Evolutionary conservation across 176 grass and related monocot genomes (phyloP).

Genomic region (Eragrostis nindensis): DNA sequence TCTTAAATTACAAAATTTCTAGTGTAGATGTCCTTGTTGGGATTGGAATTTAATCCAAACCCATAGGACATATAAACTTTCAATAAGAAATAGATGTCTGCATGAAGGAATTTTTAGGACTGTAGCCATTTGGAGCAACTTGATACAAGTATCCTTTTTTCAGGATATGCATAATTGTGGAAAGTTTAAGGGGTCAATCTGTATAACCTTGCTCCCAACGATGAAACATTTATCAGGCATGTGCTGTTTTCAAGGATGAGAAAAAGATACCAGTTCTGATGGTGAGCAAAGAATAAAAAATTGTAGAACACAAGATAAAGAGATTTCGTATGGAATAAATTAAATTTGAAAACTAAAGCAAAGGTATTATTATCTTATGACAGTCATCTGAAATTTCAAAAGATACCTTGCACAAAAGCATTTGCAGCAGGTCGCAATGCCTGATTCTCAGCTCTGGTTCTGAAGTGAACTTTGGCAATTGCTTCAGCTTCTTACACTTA

Average conservation of each 20-base stretch:
- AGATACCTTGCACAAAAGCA: constrained; percentile 25
- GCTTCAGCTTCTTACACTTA: constrained; percentile 39
- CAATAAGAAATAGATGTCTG: too few species aligned
- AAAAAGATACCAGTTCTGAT: not conserved
- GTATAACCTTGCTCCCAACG: not conserved
- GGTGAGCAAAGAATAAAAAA: not conserved
- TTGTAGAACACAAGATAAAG: not conserved
- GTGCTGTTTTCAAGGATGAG: not conserved
- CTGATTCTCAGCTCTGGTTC: constrained; percentile 33
- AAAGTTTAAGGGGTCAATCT: not conserved
- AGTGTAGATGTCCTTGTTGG: too few species aligned
- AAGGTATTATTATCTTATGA: not conserved
- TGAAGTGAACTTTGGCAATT: constrained; percentile 37
- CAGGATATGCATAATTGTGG: not conserved
- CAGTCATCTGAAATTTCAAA: not conserved
- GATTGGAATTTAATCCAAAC: too few species aligned
- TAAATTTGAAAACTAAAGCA: not conserved
- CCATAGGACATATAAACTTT: too few species aligned
- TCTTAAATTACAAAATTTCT: too few species aligned
- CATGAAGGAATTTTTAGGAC: not conserved
- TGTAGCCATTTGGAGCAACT: not conserved
- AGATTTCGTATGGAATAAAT: not conserved
- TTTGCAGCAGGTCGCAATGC: constrained; percentile 34
- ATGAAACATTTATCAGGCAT: not conserved
- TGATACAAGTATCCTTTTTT: not conserved